Conservation (phyloP, 345 rosid genomes). For the Lumnitzera littorea region DNA sequence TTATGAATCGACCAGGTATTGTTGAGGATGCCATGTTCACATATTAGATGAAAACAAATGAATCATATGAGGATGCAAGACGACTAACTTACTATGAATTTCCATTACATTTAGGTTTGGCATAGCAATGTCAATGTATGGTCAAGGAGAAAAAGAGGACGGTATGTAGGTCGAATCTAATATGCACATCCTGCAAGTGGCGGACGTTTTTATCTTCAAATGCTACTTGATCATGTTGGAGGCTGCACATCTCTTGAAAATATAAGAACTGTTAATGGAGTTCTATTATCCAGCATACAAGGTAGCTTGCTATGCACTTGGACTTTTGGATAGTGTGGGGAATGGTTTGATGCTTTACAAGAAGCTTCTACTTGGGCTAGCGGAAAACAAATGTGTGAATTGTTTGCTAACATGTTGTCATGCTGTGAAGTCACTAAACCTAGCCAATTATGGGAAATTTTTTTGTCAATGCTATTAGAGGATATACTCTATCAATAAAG, state of each 20-base stretch:
- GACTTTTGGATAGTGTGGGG: constrained; percentile 8
- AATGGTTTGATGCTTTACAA: constrained; percentile 1
- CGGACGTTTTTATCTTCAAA: constrained; percentile 1
- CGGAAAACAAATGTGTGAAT: background rate
- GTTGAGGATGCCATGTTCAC: background rate
- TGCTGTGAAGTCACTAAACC: constrained; percentile 2
- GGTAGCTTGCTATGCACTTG: constrained; percentile 6
- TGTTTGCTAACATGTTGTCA: constrained; percentile 1
- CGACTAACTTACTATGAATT: constrained; percentile 5
- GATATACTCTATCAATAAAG: background rate
- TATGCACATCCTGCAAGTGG: background rate
- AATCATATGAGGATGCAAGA: background rate
- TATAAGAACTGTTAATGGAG: constrained; percentile 1
- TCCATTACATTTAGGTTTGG: background rate
- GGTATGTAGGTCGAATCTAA: constrained; percentile 2
- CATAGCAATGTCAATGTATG: background rate
- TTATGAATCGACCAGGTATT: background rate
- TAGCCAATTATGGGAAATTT: background rate
- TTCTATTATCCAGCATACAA: background rate
- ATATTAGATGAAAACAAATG: constrained; percentile 4
- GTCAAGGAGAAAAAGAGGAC: background rate
- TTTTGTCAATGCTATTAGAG: background rate
- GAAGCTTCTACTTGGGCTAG: constrained; percentile 1
- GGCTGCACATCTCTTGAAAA: background rate
- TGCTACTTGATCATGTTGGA: background rate